Evolutionary conservation across 768 basidiomycete genomes (phyloP), one percentile per base, ranked within the genome.

Genomic region (Collybiopsis confluens): DNA sequence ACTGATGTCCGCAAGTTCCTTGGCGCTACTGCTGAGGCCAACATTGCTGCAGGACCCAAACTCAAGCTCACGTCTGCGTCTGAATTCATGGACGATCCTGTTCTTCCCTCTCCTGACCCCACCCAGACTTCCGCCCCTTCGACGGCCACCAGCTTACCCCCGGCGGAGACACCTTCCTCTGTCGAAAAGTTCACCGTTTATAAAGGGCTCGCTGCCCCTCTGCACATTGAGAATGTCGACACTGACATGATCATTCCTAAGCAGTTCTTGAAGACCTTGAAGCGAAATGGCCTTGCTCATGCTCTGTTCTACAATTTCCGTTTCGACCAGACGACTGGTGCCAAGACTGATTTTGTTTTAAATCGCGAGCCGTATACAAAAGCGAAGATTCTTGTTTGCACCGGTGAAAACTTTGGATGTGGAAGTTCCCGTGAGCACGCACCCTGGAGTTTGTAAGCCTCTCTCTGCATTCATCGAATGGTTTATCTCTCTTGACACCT

Each of bases 231-330:
- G 56, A 92, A 92, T 60, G 85, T 94, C 58, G 92, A 96, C 70
- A 96, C 92, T 43, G 92, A 96, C 63, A 89, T 88, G 82, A 92
- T 96, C 67, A 93, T 95, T 64, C 92, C 92, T 2, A 93, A 94
- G 62, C 92, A 93, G 63, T 95, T 94, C 75, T 71, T 95, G 68
- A 95, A 94, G 71, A 95, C 92, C 0, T 71, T 96, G 62, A 91
- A 93, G 68, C 81, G 92, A 52, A 93, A 92, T 38, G 92, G 92
- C 42, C 78, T 96, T 43, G 88, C 90, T 7, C 73, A 86, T 52
- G 91, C 88, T 18, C 72, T 93, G 47, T 96, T 96, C 77, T 87
- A 78, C 65, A 79, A 87, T n/a, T 72, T 90, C 37, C 82, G 92
- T 45, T 86, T 85, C 64, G 82, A 92, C 63, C 81, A 85, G 4